Evolutionary conservation across 208 protist species (phyloP).

Genomic region (Wallacemonas sp.): DNA sequence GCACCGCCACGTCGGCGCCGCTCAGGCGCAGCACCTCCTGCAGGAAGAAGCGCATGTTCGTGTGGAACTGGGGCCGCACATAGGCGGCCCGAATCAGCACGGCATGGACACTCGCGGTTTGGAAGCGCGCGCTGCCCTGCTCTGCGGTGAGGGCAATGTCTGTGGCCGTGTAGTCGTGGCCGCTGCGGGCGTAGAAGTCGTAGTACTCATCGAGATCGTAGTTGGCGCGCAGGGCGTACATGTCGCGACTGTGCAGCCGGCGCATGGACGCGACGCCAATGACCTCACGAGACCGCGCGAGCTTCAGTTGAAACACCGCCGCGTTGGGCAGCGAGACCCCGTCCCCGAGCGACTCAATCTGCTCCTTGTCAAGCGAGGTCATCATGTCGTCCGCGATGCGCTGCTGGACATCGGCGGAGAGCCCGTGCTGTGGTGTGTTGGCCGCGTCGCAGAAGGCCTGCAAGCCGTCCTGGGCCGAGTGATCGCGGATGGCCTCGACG

Average conservation of each 20-base stretch:
- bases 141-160: conserved; percentile 50
- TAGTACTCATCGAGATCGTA: conserved; percentile 87
- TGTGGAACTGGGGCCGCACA: conserved; percentile 59
- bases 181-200: conserved; percentile 60
- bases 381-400: conserved; percentile 28
- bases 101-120: conserved; percentile 43
- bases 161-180: conserved; percentile 66
- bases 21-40: conserved; percentile 72
- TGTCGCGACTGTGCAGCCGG: conserved; percentile 48
- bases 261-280: conserved; percentile 69
- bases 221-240: conserved; percentile 86
- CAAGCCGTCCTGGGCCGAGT: conserved; percentile 25
- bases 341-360: conserved; percentile 9
- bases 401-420: conserved; percentile 23
- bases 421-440: conserved; percentile 13
- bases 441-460: conserved; percentile 15
- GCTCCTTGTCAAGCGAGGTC: conserved; percentile 30
- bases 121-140: conserved; percentile 44
- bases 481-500: conserved; percentile 19
- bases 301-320: conserved; percentile 35
- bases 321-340: conserved; percentile 8
- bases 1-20: conserved; percentile 46
- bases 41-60: conserved; percentile 76
- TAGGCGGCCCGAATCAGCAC: conserved; percentile 75
- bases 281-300: conserved; percentile 24